Conservation (phyloP, 2,329 filamentous ascomycete species). For the Sporothrix luriei region DNA sequence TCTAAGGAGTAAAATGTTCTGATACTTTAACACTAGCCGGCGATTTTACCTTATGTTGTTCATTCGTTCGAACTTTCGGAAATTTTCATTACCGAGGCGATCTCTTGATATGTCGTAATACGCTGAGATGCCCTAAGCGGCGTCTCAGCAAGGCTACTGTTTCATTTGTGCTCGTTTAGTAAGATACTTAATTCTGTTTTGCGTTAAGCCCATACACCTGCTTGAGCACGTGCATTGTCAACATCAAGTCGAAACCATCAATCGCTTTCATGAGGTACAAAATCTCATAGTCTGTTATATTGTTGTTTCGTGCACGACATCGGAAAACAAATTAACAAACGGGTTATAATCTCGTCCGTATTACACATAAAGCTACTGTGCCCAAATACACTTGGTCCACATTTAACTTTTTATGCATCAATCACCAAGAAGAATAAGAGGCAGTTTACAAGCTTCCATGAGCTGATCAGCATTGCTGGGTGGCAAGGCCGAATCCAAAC, state of each 20-base stretch:
- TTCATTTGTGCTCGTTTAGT: background rate
- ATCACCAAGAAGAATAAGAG: background rate
- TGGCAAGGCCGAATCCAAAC: background rate
- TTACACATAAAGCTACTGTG: background rate
- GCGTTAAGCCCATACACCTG: background rate
- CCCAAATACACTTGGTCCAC: background rate
- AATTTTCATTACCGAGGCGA: slow-evolving; percentile 10
- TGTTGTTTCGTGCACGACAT: background rate
- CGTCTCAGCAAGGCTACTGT: slow-evolving; percentile 10
- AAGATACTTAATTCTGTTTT: slow-evolving; percentile 13
- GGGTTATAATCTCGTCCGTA: background rate
- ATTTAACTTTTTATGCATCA: background rate
- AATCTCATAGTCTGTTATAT: background rate
- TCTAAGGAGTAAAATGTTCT: background rate
- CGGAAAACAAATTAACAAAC: background rate
- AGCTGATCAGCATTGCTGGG: background rate
- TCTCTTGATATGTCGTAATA: slow-evolving; percentile 15
- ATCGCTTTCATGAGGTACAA: background rate
- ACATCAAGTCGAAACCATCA: background rate
- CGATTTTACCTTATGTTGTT: slow-evolving; percentile 3
- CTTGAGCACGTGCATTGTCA: slow-evolving; percentile 14
- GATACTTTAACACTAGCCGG: background rate
- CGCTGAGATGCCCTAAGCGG: background rate
- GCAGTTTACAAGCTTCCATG: background rate
- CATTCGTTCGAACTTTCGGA: slow-evolving; percentile 11